Conservation (phyloP, 768 basidiomycete genomes). For the Coprinellus micaceus region DNA sequence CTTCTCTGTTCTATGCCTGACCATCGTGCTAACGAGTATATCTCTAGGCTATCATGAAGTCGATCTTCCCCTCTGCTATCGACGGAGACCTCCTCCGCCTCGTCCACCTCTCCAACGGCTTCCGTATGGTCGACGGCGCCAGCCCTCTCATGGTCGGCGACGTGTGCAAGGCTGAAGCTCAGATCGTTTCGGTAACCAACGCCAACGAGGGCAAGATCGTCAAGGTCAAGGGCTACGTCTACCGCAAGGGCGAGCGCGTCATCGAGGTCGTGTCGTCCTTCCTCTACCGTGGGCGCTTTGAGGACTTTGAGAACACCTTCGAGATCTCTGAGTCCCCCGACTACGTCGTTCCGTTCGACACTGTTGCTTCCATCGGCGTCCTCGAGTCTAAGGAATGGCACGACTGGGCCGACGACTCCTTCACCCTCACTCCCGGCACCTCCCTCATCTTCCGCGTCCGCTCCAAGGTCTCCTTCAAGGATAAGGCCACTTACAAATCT, state of each 20-base stretch:
- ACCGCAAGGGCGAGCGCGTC: conserved; percentile 72
- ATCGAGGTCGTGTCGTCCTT: conserved; percentile 94
- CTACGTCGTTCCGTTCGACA: conserved; percentile 72
- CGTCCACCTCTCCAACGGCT: conserved; percentile 96
- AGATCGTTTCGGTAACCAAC: conserved; percentile 86
- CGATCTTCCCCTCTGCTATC: conserved; percentile 89
- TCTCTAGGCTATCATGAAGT: conserved; percentile 92
- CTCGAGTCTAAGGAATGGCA: conserved; percentile 98
- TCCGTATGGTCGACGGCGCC: conserved; percentile 80
- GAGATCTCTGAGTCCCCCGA: conserved; percentile 88
- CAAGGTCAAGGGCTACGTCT: conserved; percentile 80
- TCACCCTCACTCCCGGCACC: conserved; percentile 75
- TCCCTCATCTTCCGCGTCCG: conserved; percentile 86
- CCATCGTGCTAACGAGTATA: conserved; percentile 8
- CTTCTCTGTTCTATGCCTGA: background rate
- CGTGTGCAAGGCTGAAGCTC: conserved; percentile 84
- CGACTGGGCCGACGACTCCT: conserved; percentile 83
- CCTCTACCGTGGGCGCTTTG: conserved; percentile 93
- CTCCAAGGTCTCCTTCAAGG: conserved; percentile 87
- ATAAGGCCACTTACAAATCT: conserved; percentile 78
- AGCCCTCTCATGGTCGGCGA: conserved; percentile 80
- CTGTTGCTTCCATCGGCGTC: conserved; percentile 82
- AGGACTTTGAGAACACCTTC: conserved; percentile 94
- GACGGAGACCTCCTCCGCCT: conserved; percentile 95
- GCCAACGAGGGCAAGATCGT: conserved; percentile 91